A percentile compares a stretch with the other conserved stretches of the same genome.
These are phyloP conservation scores for Mallotus japonicus DNA, from an alignment of 441 rosid genomes.

Conservation along the genomic window DNA sequence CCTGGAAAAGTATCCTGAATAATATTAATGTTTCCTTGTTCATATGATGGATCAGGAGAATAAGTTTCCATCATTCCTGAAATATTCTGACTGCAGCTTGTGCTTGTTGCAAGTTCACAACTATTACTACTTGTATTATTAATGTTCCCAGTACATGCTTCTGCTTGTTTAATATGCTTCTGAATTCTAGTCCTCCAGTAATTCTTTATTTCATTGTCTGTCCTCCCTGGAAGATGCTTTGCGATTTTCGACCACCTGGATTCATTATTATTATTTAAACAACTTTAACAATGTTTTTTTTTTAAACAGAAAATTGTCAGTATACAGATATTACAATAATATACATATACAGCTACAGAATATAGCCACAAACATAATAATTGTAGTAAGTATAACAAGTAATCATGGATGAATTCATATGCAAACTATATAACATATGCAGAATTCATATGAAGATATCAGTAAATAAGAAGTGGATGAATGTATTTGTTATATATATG, in stretches of 20 bases:
- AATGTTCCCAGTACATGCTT: conserved; percentile 29
- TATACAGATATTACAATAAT: no score
- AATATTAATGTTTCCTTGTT: conserved; percentile 21
- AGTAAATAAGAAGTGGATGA: neutral
- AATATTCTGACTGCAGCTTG: conserved; percentile 44
- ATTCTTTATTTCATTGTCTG: conserved; percentile 94
- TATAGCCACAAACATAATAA: no score
- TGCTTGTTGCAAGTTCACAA: conserved; percentile 46
- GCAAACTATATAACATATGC: no score
- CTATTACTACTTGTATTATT: no score
- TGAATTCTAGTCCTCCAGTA: conserved; percentile 97
- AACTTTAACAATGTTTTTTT: no score
- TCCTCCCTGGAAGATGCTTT: conserved; percentile 94
- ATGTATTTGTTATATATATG: no score
- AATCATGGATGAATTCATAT: no score
- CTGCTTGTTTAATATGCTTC: conserved; percentile 75
- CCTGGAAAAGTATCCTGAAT: neutral
- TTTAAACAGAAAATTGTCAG: no score
- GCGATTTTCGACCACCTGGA: conserved; percentile 97
- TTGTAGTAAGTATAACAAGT: no score
- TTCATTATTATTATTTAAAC: no score
- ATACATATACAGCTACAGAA: no score
- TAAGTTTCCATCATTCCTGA: conserved; percentile 44
- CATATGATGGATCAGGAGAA: conserved; percentile 41
- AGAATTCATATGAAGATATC: no score